Base-by-base conservation (phyloP, 2,329 filamentous ascomycete genomes). In the Fusarium sp. region DNA sequence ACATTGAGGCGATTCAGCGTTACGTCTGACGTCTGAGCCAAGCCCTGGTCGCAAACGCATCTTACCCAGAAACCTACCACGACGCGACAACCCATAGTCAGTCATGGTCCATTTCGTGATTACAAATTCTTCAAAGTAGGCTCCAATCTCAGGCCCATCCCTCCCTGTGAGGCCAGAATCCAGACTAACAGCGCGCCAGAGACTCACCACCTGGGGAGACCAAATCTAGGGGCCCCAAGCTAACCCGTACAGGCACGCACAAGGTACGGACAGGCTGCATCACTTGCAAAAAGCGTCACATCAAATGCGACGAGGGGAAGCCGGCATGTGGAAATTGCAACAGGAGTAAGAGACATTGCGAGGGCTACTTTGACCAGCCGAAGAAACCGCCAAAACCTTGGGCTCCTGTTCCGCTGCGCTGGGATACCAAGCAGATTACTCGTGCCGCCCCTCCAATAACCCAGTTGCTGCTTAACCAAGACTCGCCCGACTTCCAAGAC, bases 261-360 rank as follows among this genome's bases (percentile, higher is more conserved):
- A 73, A 73, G 27, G 71, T 73, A 10, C 59, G 67, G 31, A 70
- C 72, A 28, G 72, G 72, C 2, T 74, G 72, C 46, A 65, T 74
- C 31, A 73, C 72, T 34, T 74, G 72, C 46, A 74, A 74, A n/a
- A 73, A 58, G 40, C 72, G 72, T 0, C 72, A 71, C 18, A 46
- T 74, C n/a, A 74, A 73, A 46, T 74, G 72, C n/a, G 72, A 74
- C 11, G 72, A 74, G 30, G 6, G 40, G 6, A 69, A 65, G 8
- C 72, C 72, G 1, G 34, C 52, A 0, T 74, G 72, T 2, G 31
- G 52, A 2, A 74, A 74, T 15, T 74, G 72, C 13, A 18, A 60
- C 11, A 67, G 58, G 10, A 73, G 55, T 6, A 37, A 48, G 1
- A n/a, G 72, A 2, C 52, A 62, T 10, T 73, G 72, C 8, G 71